Percentiles rank a stretch among this genome's conserved stretches.
These are phyloP conservation scores for Crithidia fasciculata DNA, from an alignment of 208 protist genomes.

Conservation along the genomic window DNA sequence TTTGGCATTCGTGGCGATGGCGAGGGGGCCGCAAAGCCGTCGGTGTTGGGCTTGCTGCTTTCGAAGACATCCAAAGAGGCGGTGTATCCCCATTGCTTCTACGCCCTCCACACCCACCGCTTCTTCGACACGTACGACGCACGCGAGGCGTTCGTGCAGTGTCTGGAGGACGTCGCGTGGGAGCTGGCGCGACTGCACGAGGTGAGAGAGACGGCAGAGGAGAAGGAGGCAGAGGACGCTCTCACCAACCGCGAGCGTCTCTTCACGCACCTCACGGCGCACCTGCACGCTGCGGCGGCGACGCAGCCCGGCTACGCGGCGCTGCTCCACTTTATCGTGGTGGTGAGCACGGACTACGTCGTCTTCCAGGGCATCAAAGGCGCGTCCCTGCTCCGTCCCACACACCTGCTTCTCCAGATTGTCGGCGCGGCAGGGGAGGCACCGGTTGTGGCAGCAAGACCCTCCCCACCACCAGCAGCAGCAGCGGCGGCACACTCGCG, in stretches of 20 bases:
- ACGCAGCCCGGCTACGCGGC: slow-evolving; percentile 1
- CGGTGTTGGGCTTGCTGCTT: slow-evolving; percentile 5
- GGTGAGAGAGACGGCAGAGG: too few relatives aligned
- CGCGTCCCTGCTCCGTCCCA: neutral
- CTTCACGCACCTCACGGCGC: neutral
- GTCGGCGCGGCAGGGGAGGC: neutral
- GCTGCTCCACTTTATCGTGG: neutral
- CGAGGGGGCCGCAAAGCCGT: neutral
- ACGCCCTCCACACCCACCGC: slow-evolving; percentile 13
- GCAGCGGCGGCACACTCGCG: too few relatives aligned
- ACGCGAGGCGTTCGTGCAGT: slow-evolving; percentile 18
- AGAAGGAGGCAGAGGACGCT: neutral
- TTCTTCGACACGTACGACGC: slow-evolving; percentile 31
- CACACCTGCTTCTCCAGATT: neutral
- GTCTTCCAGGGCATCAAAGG: neutral
- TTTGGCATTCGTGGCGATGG: neutral
- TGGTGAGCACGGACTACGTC: neutral
- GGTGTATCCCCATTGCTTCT: slow-evolving; percentile 25
- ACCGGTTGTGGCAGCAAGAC: neutral
- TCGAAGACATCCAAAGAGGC: neutral
- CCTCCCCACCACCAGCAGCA: neutral
- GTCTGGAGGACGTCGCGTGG: slow-evolving; percentile 10
- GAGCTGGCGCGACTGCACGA: slow-evolving; percentile 6
- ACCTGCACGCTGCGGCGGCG: neutral
- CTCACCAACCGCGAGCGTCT: slow-evolving; percentile 5